phyloP scores from a whole-genome alignment of 2,329 filamentous ascomycete genomes.

The Fusarium decemcellulare region DNA sequence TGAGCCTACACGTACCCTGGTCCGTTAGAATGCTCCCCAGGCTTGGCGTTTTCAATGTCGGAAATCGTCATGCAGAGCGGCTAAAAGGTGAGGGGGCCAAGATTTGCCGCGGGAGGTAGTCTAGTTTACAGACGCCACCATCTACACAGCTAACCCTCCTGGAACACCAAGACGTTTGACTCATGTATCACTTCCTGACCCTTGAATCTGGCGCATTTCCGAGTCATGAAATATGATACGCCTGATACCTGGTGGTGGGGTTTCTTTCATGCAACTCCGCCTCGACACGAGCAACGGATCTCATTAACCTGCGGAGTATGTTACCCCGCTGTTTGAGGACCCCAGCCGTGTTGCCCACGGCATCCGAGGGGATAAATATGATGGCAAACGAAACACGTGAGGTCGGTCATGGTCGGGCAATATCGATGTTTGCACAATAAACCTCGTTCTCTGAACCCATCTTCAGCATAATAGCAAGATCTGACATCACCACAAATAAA shows the following conservation, averaged over 20 bases:
- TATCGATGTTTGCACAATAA: background rate
- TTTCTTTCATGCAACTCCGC: background rate
- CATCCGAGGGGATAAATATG: background rate
- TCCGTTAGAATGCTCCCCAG: background rate
- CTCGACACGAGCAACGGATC: background rate
- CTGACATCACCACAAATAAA: too few relatives aligned
- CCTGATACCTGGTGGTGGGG: background rate
- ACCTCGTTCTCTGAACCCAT: background rate
- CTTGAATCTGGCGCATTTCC: too few relatives aligned
- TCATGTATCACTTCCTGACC: background rate
- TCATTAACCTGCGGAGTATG: background rate
- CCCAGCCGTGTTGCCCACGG: background rate
- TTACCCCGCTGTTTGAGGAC: background rate
- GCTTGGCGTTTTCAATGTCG: background rate
- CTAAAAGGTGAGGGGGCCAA: too few relatives aligned
- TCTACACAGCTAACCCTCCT: background rate
- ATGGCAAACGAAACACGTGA: background rate
- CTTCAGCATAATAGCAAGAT: background rate
- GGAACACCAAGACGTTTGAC: background rate
- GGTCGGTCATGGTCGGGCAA: background rate
- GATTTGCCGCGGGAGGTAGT: too few relatives aligned
- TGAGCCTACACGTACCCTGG: too few relatives aligned
- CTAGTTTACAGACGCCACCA: background rate
- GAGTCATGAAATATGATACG: too few relatives aligned
- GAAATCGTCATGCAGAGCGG: slow-evolving; percentile 6